phyloP scores from a whole-genome alignment of 768 basidiomycete genomes.

The Russula lepida region DNA sequence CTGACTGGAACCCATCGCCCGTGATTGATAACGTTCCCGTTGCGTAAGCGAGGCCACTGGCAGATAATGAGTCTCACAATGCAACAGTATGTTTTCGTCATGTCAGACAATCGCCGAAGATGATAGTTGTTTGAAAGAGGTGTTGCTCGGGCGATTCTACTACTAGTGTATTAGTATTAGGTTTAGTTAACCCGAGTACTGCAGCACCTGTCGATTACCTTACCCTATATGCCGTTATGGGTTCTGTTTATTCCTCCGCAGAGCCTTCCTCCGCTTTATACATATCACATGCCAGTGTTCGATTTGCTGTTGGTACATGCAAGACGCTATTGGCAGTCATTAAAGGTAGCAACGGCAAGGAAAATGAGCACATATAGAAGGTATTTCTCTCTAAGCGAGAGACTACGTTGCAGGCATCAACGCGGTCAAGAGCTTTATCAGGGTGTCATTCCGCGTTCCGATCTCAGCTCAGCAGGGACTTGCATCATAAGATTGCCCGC shows the following conservation, averaged over 20 bases:
- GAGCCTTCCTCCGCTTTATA: too few species aligned
- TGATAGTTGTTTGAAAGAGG: neutral
- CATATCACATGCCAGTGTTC: neutral
- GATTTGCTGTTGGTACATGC: too few species aligned
- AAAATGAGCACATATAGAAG: too few species aligned
- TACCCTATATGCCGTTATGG: neutral
- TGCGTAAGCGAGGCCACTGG: neutral
- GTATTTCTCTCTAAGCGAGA: too few species aligned
- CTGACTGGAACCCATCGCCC: conserved; percentile 21
- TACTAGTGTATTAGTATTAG: too few species aligned
- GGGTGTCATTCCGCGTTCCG: too few species aligned
- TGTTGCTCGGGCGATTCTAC: neutral
- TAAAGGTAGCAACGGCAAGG: too few species aligned
- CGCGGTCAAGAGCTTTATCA: too few species aligned
- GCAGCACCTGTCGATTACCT: neutral
- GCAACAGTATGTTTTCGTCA: neutral
- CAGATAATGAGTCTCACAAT: neutral
- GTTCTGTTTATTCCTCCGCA: neutral
- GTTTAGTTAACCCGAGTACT: neutral
- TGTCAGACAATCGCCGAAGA: neutral
- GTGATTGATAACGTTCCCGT: conserved; percentile 7
- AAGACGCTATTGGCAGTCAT: too few species aligned
- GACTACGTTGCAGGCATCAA: too few species aligned
- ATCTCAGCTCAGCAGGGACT: too few species aligned
- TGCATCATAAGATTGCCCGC: too few species aligned